Evolutionary conservation across 2,329 filamentous ascomycete genomes (phyloP), one percentile per base, ranked within the genome.

Genomic region (Neonectria ditissima): DNA sequence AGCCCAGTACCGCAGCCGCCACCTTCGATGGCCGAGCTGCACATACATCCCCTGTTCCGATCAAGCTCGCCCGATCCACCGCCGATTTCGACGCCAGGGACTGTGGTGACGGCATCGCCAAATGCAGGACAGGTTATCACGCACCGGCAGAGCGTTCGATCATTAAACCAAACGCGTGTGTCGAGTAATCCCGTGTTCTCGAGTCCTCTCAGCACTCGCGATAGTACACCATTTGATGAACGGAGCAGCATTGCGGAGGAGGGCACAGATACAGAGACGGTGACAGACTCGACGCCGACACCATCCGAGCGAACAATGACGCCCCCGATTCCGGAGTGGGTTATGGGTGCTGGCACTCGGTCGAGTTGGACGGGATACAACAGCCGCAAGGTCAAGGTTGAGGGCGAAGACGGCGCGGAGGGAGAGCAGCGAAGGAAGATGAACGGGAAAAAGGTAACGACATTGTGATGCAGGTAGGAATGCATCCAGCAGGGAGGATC

Each of bases 31-130:
- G 80, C 83, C 71, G 90, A 94, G 75, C 83, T 88, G 4, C 88
- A 93, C 73, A 93, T 94, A 48, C 92, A 94, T 75, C 92, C 92
- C 9, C 83, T 94, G 3, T 94, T 94, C 80, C 85, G 92, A 63
- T 89, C 89, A 6, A 90, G 92, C 73, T 91, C 88, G 43, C 90
- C 90, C 0, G 85, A 83, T 1, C 90, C 91, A 8, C 89, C 91
- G 1, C 87, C 91, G 0, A 79, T 87, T 6, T 84, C 86, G 1
- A 91, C 90, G 0, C 89, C 90, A 0, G 90, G 91, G 0, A 94
- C 92, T 0, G 84, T 90, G 16, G 90, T 94, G 52, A 82, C 88
- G 11, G 92, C 91, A 0, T 89, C 91, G 3, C 91, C 91, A 0
- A 85, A 89, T 43, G 89, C 89, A 3, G 91, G 88, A 4, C 86